A percentile compares a stretch with the other conserved stretches of the same genome.
Evolutionary conservation across 2,329 filamentous ascomycete genomes (phyloP).

Genomic region (Xylariomycetidae sp.): DNA sequence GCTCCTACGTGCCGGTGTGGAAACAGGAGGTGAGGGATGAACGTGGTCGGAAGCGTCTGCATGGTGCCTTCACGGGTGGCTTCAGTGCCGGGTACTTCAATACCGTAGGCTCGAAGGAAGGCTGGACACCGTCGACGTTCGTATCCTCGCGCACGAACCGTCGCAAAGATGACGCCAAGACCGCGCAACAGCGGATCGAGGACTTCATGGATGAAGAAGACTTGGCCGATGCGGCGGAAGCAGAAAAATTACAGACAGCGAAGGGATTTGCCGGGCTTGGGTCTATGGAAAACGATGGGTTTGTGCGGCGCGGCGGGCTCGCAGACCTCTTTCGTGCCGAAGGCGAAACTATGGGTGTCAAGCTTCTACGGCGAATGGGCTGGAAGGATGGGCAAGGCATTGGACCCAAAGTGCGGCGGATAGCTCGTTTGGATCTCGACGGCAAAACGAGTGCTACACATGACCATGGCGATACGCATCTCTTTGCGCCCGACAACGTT

Average conservation of each 20-base stretch:
- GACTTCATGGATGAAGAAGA: conserved; percentile 99
- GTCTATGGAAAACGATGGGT: conserved; percentile 50
- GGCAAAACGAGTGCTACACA: conserved; percentile 30
- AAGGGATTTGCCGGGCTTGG: conserved; percentile 73
- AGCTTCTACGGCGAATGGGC: conserved; percentile 84
- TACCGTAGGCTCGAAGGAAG: conserved; percentile 95
- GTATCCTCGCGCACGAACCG: conserved; percentile 82
- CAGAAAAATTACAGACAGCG: conserved; percentile 65
- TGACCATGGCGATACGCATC: conserved; percentile 47
- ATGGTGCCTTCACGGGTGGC: conserved; percentile 94
- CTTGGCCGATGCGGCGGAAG: conserved; percentile 76
- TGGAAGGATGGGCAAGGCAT: conserved; percentile 94
- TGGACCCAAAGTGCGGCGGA: conserved; percentile 75
- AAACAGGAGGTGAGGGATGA: conserved; percentile 97
- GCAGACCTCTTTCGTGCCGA: conserved; percentile 69
- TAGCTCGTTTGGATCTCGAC: conserved; percentile 57
- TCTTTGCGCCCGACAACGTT: conserved; percentile 82
- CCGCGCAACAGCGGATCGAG: conserved; percentile 56
- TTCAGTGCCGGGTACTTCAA: conserved; percentile 99
- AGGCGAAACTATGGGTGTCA: conserved; percentile 82
- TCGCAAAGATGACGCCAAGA: conserved; percentile 53
- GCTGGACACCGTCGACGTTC: conserved; percentile 90
- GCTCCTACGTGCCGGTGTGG: conserved; percentile 91
- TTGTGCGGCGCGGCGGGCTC: conserved; percentile 44
- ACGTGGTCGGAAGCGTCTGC: conserved; percentile 79